A percentile compares a stretch with the other conserved stretches of the same genome.
Evolutionary conservation across 1,284 basidiomycete species (phyloP).

Genomic region (Leccinum fuscescens): DNA sequence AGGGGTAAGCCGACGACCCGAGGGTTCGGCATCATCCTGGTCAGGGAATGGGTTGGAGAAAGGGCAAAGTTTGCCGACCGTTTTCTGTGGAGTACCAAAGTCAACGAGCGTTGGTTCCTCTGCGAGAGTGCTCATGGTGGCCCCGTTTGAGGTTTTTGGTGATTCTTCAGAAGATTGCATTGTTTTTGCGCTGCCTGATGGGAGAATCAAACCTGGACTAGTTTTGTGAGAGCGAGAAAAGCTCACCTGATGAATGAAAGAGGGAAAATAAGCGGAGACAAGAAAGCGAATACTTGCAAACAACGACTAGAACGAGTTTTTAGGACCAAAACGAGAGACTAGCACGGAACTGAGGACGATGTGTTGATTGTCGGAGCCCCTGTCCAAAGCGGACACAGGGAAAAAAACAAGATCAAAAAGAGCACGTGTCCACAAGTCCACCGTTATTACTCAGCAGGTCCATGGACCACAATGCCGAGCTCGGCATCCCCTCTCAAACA

Average conservation of each 20-base stretch:
- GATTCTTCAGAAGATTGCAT: slow-evolving; percentile 28
- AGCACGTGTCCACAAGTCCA: slow-evolving; percentile 30
- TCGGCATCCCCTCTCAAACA: slow-evolving; percentile 11
- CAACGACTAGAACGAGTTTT: slow-evolving; percentile 18
- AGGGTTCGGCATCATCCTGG: slow-evolving; percentile 31
- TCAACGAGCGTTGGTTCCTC: slow-evolving; percentile 32
- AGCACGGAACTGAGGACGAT: slow-evolving; percentile 23
- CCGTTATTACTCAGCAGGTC: slow-evolving; percentile 26
- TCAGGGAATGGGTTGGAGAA: slow-evolving; percentile 32
- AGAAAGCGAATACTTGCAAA: not conserved
- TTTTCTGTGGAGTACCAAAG: slow-evolving; percentile 29
- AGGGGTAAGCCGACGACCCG: slow-evolving; percentile 23
- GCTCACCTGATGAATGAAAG: slow-evolving; percentile 18
- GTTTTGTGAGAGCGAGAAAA: slow-evolving; percentile 1
- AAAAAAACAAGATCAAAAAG: slow-evolving; percentile 37
- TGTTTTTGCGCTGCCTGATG: slow-evolving; percentile 35
- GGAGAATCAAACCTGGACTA: slow-evolving; percentile 25
- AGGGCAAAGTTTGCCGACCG: slow-evolving; percentile 31
- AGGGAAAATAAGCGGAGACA: not conserved
- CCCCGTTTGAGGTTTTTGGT: slow-evolving; percentile 21
- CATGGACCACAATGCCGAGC: slow-evolving; percentile 26
- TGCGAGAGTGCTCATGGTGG: slow-evolving; percentile 4
- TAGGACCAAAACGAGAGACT: slow-evolving; percentile 14
- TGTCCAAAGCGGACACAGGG: slow-evolving; percentile 36
- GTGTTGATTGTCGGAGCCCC: slow-evolving; percentile 39